phyloP scores from a whole-genome alignment of 768 basidiomycete species.

The Suillus occidentalis region DNA sequence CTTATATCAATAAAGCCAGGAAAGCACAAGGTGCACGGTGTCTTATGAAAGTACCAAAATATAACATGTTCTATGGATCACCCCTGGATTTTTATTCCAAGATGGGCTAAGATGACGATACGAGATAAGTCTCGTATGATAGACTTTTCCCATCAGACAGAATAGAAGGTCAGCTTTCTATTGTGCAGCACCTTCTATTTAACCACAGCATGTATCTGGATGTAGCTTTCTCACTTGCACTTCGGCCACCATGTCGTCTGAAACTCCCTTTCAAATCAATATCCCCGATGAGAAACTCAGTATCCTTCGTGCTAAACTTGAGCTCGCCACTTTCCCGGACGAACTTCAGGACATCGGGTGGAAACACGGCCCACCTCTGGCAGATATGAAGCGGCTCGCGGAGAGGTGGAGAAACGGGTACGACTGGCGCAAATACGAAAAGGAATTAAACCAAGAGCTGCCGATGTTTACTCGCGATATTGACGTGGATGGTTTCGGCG shows the following conservation, averaged over 20 bases:
- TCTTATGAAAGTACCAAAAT: background rate
- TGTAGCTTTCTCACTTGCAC: background rate
- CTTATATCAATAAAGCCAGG: background rate
- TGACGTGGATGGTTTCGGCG: conserved; percentile 45
- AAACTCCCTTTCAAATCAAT: conserved; percentile 47
- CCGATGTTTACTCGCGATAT: conserved; percentile 48
- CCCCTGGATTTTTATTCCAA: background rate
- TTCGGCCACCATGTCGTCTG: conserved; percentile 27
- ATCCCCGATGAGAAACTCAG: conserved; percentile 45
- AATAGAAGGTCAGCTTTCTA: background rate
- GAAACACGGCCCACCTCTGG: conserved; percentile 53
- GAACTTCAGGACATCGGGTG: conserved; percentile 52
- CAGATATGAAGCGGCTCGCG: conserved; percentile 47
- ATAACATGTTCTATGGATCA: background rate
- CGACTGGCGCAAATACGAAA: conserved; percentile 57
- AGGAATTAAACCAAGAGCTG: conserved; percentile 41
- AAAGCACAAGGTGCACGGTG: background rate
- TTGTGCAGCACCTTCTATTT: background rate
- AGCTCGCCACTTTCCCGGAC: conserved; percentile 49
- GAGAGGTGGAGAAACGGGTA: conserved; percentile 52
- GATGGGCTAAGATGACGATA: background rate
- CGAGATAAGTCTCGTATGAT: background rate
- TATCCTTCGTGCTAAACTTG: conserved; percentile 46
- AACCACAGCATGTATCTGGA: background rate
- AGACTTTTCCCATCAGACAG: background rate